Percentiles rank a stretch among this genome's conserved stretches.
Evolutionary conservation across 1,139 yeast species (phyloP).

Genomic region (Candida dubliniensis): DNA sequence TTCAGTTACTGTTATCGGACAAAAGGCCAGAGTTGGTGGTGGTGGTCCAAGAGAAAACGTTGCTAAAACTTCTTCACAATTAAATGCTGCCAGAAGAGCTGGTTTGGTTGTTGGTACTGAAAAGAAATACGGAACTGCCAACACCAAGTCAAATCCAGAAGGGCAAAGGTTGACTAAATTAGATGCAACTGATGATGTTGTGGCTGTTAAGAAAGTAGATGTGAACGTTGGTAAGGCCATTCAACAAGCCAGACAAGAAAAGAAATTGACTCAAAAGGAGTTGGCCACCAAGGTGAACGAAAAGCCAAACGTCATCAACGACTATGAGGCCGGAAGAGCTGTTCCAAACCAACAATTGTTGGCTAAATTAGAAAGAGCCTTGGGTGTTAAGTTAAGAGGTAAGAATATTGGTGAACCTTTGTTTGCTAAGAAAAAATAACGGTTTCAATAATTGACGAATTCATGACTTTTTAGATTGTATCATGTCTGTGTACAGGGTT

Average conservation of each 20-base stretch:
- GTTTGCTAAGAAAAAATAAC: constrained; percentile 65
- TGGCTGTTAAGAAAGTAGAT: constrained; percentile 87
- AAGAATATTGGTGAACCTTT: constrained; percentile 93
- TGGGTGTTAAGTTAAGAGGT: constrained; percentile 95
- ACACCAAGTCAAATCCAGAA: constrained; percentile 69
- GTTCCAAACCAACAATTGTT: constrained; percentile 93
- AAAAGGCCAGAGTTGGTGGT: constrained; percentile 83
- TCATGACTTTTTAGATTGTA: constrained; percentile 2
- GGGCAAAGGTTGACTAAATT: constrained; percentile 94
- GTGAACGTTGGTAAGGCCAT: constrained; percentile 85
- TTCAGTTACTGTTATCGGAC: constrained; percentile 81
- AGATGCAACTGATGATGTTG: constrained; percentile 92
- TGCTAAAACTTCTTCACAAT: constrained; percentile 72
- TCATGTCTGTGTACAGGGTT: neutral
- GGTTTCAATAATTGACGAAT: constrained; percentile 1
- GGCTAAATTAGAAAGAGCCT: constrained; percentile 88
- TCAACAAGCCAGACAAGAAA: constrained; percentile 82
- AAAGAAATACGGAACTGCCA: constrained; percentile 82
- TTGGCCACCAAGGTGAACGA: constrained; percentile 93
- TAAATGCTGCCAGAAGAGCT: constrained; percentile 90
- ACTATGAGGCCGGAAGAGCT: constrained; percentile 96
- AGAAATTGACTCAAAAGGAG: constrained; percentile 90
- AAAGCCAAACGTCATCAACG: constrained; percentile 93
- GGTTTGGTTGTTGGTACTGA: constrained; percentile 90
- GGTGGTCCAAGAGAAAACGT: constrained; percentile 87